Percentiles rank a stretch among this genome's conserved stretches.
Evolutionary conservation across 2,329 filamentous ascomycete species (phyloP).

Genomic region (Fusarium sororula): DNA sequence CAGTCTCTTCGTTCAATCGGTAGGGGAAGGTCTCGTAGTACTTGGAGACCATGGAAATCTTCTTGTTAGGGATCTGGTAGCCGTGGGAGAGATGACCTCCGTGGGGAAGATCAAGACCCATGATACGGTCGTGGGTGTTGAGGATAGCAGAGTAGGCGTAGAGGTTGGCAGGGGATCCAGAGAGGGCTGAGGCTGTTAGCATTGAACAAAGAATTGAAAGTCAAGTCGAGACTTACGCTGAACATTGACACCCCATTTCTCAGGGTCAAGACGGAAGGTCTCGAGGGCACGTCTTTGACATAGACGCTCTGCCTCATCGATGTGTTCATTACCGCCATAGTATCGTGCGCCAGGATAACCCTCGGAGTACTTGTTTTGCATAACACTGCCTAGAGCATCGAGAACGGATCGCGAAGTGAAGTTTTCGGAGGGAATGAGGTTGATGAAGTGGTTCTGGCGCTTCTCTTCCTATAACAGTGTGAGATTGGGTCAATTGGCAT

Average conservation of each 20-base stretch:
- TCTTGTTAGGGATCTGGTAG: slow-evolving; percentile 89
- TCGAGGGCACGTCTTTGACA: slow-evolving; percentile 88
- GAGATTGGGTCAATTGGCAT: background rate
- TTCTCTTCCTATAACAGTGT: slow-evolving; percentile 76
- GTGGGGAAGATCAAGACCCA: slow-evolving; percentile 95
- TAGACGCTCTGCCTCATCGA: slow-evolving; percentile 85
- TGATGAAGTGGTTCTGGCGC: slow-evolving; percentile 96
- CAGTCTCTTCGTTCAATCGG: slow-evolving; percentile 85
- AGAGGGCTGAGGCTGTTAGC: slow-evolving; percentile 64
- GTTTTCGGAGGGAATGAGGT: slow-evolving; percentile 91
- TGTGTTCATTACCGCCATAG: slow-evolving; percentile 95
- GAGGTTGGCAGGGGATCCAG: slow-evolving; percentile 75
- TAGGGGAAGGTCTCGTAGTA: slow-evolving; percentile 98
- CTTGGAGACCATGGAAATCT: slow-evolving; percentile 95
- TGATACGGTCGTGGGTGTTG: slow-evolving; percentile 89
- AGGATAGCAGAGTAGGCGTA: slow-evolving; percentile 95
- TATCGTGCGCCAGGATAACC: slow-evolving; percentile 94
- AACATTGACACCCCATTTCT: slow-evolving; percentile 97
- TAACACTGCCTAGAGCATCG: slow-evolving; percentile 86
- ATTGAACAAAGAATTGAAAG: background rate
- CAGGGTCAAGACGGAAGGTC: slow-evolving; percentile 80
- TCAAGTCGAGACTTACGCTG: slow-evolving; percentile 67
- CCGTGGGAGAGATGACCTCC: slow-evolving; percentile 94
- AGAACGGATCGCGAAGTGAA: slow-evolving; percentile 90
- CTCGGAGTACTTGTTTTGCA: slow-evolving; percentile 99